phyloP scores from a whole-genome alignment of 331 rosid species.

The Quercus tomentella region DNA sequence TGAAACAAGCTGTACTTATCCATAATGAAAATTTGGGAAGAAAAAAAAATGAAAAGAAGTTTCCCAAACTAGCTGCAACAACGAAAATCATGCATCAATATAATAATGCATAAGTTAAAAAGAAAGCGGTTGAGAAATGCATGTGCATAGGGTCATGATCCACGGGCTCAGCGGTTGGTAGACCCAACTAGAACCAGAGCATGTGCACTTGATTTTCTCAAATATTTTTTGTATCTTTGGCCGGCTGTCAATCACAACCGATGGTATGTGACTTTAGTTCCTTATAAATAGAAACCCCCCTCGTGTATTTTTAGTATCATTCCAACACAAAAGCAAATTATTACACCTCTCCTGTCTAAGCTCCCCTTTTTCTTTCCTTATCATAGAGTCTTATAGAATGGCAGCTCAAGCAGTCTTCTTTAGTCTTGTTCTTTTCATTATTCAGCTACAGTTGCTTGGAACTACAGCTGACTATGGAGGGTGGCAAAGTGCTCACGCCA shows the following conservation, averaged over 20 bases:
- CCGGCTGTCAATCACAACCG: not conserved
- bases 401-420: slow-evolving; percentile 30
- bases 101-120: slow-evolving; percentile 12
- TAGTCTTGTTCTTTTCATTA: slow-evolving; percentile 13
- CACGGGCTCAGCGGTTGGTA: slow-evolving; percentile 46
- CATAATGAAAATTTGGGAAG: not conserved
- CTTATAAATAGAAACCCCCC: slow-evolving; percentile 50
- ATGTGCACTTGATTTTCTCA: slow-evolving; percentile 62
- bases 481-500: slow-evolving; percentile 74
- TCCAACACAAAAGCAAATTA: slow-evolving; percentile 23
- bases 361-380: slow-evolving; percentile 8
- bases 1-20: slow-evolving; percentile 3
- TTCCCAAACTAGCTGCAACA: slow-evolving; percentile 5
- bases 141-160: slow-evolving; percentile 36
- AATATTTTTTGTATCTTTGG: slow-evolving; percentile 31
- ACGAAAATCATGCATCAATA: not conserved
- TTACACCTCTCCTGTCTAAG: slow-evolving; percentile 17
- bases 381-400: slow-evolving; percentile 18
- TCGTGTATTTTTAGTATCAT: slow-evolving; percentile 6
- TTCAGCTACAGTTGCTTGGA: slow-evolving; percentile 28
- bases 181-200: slow-evolving; percentile 49
- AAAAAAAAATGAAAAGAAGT: not conserved
- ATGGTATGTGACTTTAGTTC: slow-evolving; percentile 15
- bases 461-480: slow-evolving; percentile 43
- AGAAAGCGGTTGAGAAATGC: slow-evolving; percentile 23